phyloP scores from a whole-genome alignment of 768 basidiomycete genomes.

The Hirschioporus abietinus region DNA sequence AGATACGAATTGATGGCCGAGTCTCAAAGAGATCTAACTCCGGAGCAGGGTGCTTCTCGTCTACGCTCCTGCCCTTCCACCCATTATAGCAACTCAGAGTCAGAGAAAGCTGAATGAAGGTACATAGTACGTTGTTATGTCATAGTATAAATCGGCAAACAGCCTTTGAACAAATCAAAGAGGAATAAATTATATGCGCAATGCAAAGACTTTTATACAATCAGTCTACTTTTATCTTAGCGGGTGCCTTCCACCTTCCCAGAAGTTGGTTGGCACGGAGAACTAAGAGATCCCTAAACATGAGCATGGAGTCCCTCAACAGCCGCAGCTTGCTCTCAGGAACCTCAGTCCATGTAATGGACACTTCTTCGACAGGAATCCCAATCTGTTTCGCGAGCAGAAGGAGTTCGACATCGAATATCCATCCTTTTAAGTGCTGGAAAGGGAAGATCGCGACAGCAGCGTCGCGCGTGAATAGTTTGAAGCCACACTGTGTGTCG shows the following conservation, averaged over 20 bases:
- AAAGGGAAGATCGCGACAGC: conserved; percentile 80
- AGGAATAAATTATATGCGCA: not conserved
- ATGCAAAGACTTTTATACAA: not conserved
- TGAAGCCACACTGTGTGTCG: conserved; percentile 98
- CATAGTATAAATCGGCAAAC: no score
- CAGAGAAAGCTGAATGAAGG: not conserved
- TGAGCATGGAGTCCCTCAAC: conserved; percentile 77
- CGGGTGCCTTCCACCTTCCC: conserved; percentile 60
- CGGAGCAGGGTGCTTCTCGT: conserved; percentile 77
- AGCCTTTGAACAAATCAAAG: not conserved
- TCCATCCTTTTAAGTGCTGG: conserved; percentile 89
- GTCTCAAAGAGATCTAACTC: conserved; percentile 82
- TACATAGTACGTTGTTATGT: not conserved
- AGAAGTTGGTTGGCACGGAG: conserved; percentile 76
- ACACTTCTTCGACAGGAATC: conserved; percentile 81
- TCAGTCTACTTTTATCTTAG: not conserved
- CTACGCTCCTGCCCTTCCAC: conserved; percentile 50
- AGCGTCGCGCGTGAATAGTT: conserved; percentile 81
- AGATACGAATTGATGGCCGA: conserved; percentile 92
- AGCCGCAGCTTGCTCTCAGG: conserved; percentile 89
- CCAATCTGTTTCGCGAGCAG: conserved; percentile 73
- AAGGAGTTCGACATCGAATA: conserved; percentile 93
- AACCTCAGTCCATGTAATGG: conserved; percentile 92
- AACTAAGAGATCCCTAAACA: conserved; percentile 83
- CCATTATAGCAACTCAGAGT: conserved; percentile 42